These are phyloP conservation scores for Magnolia changhungtana DNA, from an alignment of 164 flowering plant genomes.

Conservation along the genomic window DNA sequence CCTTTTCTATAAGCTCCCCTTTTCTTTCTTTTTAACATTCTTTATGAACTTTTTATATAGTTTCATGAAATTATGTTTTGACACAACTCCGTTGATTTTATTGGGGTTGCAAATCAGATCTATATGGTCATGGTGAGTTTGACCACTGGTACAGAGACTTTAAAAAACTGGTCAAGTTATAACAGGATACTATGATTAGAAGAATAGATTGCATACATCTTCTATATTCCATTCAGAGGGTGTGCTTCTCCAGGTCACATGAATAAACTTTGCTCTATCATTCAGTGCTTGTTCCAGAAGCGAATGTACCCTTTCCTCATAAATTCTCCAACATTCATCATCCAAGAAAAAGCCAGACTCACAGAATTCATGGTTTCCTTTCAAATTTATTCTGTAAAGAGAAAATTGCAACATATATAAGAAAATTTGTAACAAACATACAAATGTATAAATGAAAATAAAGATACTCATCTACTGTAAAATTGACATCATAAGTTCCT, in stretches of 20 bases:
- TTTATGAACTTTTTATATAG: not conserved
- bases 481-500: no score
- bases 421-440: not conserved
- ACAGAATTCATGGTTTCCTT: conserved; percentile 42
- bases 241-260: conserved; percentile 68
- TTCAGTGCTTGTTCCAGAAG: conserved; percentile 59
- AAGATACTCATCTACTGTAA: not conserved
- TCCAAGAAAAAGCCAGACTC: conserved; percentile 76
- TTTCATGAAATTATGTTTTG: no score
- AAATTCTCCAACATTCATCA: conserved; percentile 88
- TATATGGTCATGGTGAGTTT: not conserved
- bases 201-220: conserved; percentile 43
- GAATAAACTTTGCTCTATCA: conserved; percentile 71
- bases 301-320: conserved; percentile 64
- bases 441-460: not conserved
- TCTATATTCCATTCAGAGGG: conserved; percentile 42
- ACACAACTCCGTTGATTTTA: no score
- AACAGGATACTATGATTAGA: not conserved
- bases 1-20: not conserved
- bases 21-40: not conserved
- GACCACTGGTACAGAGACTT: not conserved
- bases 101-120: not conserved
- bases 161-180: not conserved
- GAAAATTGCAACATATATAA: not conserved
- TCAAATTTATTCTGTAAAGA: conserved; percentile 60